Conservation (phyloP, 2,329 filamentous ascomycete species). For the Fusarium compactum region DNA sequence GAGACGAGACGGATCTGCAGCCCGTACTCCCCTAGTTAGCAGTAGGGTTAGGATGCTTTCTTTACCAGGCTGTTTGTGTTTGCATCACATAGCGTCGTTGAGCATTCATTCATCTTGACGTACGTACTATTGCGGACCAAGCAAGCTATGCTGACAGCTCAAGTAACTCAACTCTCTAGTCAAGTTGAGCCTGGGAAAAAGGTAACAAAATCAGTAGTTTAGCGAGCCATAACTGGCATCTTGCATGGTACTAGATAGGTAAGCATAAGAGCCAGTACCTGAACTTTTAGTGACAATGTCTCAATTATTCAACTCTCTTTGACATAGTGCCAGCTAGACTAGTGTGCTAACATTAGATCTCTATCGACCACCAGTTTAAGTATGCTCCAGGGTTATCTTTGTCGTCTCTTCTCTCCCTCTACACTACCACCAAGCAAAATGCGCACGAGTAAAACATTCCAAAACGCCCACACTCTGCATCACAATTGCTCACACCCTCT, state of each 20-base stretch:
- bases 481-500: slow-evolving; percentile 23
- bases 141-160: slow-evolving; percentile 10
- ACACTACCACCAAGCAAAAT: slow-evolving; percentile 16
- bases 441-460: slow-evolving; percentile 23
- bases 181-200: slow-evolving; percentile 22
- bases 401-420: slow-evolving; percentile 37
- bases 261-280: slow-evolving; percentile 12
- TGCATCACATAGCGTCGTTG: slow-evolving; percentile 23
- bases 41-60: slow-evolving; percentile 18
- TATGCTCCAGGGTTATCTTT: slow-evolving; percentile 3
- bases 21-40: slow-evolving; percentile 20
- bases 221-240: slow-evolving; percentile 11
- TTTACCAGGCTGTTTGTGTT: slow-evolving; percentile 1
- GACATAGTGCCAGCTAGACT: neutral
- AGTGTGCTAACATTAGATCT: slow-evolving; percentile 10
- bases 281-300: slow-evolving; percentile 17
- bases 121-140: slow-evolving; percentile 1
- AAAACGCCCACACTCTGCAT: slow-evolving; percentile 30
- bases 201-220: slow-evolving; percentile 13
- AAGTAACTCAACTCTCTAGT: neutral
- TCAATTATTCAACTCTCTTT: slow-evolving; percentile 12
- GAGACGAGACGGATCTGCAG: slow-evolving; percentile 38
- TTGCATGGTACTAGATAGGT: slow-evolving; percentile 15
- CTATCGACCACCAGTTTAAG: slow-evolving; percentile 16
- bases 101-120: slow-evolving; percentile 22